phyloP scores from a whole-genome alignment of 768 basidiomycete genomes.

The Boletus reticulatus region DNA sequence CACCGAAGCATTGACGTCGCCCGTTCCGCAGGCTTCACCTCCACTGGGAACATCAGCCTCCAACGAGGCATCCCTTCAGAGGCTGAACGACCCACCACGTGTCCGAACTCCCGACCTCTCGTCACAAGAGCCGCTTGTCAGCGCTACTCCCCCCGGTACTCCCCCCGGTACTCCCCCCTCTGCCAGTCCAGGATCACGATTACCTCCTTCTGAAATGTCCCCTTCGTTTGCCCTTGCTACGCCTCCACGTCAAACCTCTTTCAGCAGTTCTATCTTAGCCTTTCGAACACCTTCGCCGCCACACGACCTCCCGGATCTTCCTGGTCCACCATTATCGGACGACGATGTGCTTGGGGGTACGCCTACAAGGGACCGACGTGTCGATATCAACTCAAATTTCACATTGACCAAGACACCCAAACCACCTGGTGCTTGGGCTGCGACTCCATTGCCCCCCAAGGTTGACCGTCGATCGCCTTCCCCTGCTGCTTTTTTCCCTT shows the following conservation, averaged over 20 bases:
- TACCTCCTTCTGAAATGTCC: conserved; percentile 3
- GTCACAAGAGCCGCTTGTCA: conserved; percentile 7
- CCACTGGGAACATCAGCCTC: conserved; percentile 3
- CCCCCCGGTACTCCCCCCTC: conserved; percentile 28
- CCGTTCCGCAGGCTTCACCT: conserved; percentile 20
- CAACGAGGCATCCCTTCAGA: conserved; percentile 18
- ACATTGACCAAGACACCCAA: conserved; percentile 44
- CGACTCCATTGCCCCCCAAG: conserved; percentile 35
- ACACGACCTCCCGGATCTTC: conserved; percentile 60
- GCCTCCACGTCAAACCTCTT: conserved; percentile 45
- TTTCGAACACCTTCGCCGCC: conserved; percentile 67
- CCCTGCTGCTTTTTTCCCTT: conserved; percentile 15
- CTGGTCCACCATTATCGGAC: conserved; percentile 59
- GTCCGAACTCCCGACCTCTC: conserved; percentile 1
- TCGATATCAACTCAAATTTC: conserved; percentile 20
- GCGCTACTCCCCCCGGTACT: conserved; percentile 26
- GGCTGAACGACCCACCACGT: conserved; percentile 16
- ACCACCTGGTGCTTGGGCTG: conserved; percentile 46
- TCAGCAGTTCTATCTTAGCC: conserved; percentile 42
- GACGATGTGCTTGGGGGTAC: conserved; percentile 40
- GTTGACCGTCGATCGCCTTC: conserved; percentile 13
- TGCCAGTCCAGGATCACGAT: neutral
- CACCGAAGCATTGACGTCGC: conserved; percentile 27
- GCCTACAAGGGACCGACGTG: conserved; percentile 19
- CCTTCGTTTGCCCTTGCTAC: conserved; percentile 38